These are phyloP conservation scores for Kwoniella shivajii DNA, from an alignment of 1,284 basidiomycete genomes.

Conservation along the genomic window DNA sequence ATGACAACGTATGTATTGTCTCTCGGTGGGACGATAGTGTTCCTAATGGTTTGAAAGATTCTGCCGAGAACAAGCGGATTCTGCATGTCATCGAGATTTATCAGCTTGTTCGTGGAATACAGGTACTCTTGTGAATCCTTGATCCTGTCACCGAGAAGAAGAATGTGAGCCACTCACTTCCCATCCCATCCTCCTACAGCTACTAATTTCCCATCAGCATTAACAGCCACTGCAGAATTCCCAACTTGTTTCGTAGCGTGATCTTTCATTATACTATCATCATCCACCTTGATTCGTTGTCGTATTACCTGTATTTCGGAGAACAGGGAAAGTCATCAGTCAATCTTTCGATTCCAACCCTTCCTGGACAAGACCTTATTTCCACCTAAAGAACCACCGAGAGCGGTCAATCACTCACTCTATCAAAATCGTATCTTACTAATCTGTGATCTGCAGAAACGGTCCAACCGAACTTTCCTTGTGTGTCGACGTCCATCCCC, in stretches of 20 bases:
- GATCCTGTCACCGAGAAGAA: not conserved
- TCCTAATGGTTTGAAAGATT: constrained; percentile 73
- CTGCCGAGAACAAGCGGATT: constrained; percentile 74
- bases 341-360: no score
- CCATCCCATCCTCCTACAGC: constrained; percentile 89
- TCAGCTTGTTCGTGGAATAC: no score
- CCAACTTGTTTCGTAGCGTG: constrained; percentile 72
- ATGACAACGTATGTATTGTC: constrained; percentile 68
- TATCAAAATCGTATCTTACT: constrained; percentile 60
- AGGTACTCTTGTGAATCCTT: not conserved
- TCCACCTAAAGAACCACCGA: not conserved
- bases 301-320: constrained; percentile 9
- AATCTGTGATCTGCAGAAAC: constrained; percentile 82
- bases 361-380: not conserved
- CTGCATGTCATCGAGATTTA: constrained; percentile 53
- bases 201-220: constrained; percentile 72
- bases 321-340: no score
- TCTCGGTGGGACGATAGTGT: constrained; percentile 76
- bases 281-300: not conserved
- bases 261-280: constrained; percentile 16
- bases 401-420: constrained; percentile 13
- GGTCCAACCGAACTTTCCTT: constrained; percentile 66
- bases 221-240: constrained; percentile 71
- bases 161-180: constrained; percentile 59
- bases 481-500: constrained; percentile 72